A percentile compares a stretch with the other conserved stretches of the same genome.
Conservation (phyloP, 208 protist species). For the Crithidia mellificae region DNA sequence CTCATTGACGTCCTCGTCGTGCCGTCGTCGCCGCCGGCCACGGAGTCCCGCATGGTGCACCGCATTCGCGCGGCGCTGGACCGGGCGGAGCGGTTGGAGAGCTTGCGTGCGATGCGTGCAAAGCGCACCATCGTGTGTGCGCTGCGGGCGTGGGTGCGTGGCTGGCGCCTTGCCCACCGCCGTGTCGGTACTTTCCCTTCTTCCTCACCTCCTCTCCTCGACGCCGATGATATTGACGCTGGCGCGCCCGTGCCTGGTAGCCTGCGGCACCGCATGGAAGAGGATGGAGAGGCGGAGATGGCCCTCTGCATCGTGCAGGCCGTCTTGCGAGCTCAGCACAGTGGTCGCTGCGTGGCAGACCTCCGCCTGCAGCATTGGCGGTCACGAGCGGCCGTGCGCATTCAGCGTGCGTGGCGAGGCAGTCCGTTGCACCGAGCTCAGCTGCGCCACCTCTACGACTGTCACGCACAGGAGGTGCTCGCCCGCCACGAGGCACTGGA, state of each 20-base stretch:
- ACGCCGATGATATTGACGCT: neutral
- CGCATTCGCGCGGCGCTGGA: conserved; percentile 25
- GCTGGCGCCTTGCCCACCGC: neutral
- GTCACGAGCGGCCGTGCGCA: conserved; percentile 25
- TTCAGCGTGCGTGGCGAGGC: conserved; percentile 56
- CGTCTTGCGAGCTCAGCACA: conserved; percentile 17
- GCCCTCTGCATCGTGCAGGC: neutral
- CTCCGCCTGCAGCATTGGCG: conserved; percentile 1
- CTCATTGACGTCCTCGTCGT: neutral
- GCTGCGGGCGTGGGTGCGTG: conserved; percentile 19
- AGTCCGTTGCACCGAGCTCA: conserved; percentile 26
- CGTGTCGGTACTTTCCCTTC: neutral
- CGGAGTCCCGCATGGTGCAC: conserved; percentile 25
- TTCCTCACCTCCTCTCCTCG: too few relatives aligned
- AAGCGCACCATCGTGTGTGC: conserved; percentile 8
- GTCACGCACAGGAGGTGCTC: conserved; percentile 42
- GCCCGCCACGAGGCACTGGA: conserved; percentile 59
- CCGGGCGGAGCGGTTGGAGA: conserved; percentile 3
- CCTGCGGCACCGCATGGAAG: neutral
- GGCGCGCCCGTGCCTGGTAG: neutral
- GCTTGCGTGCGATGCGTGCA: conserved; percentile 10
- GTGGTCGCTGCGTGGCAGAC: neutral
- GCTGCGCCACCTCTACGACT: conserved; percentile 24
- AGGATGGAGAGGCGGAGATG: neutral
- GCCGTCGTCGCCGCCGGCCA: neutral